Percentiles rank a stretch among this genome's conserved stretches.
Evolutionary conservation across 1,284 basidiomycete species (phyloP).

Genomic region (Xanthoconium separans): DNA sequence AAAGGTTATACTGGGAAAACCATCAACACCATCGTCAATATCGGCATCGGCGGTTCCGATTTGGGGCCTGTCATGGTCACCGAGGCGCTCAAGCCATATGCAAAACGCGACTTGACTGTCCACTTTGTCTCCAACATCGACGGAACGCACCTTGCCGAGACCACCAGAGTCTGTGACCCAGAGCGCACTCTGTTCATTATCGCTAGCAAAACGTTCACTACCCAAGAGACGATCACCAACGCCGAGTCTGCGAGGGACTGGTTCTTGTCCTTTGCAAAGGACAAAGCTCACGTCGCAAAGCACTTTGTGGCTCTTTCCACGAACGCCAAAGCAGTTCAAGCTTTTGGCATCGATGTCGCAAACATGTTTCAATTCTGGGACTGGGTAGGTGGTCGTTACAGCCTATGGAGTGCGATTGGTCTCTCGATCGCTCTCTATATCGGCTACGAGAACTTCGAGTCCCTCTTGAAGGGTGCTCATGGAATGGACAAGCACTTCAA

Average conservation of each 20-base stretch:
- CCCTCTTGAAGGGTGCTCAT: constrained; percentile 90
- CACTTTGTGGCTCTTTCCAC: constrained; percentile 99
- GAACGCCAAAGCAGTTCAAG: constrained; percentile 91
- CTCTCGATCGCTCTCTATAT: constrained; percentile 92
- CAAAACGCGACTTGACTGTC: constrained; percentile 83
- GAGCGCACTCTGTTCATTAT: constrained; percentile 98
- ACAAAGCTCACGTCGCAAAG: constrained; percentile 93
- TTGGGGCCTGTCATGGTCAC: constrained; percentile 99
- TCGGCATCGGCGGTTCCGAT: constrained; percentile 98
- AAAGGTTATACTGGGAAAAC: constrained; percentile 97
- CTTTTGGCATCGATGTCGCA: constrained; percentile 88
- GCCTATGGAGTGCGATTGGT: constrained; percentile 97
- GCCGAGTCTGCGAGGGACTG: constrained; percentile 91
- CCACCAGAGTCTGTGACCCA: constrained; percentile 78
- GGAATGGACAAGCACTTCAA: constrained; percentile 98
- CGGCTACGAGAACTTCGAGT: constrained; percentile 93
- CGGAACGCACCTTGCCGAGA: constrained; percentile 95
- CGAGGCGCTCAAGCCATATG: constrained; percentile 93
- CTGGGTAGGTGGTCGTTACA: constrained; percentile 99
- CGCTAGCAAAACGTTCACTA: constrained; percentile 98
- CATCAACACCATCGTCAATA: constrained; percentile 96
- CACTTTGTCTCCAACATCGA: constrained; percentile 99
- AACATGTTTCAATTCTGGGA: constrained; percentile 99
- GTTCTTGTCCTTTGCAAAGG: constrained; percentile 86
- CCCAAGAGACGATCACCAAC: constrained; percentile 99